phyloP scores from a whole-genome alignment of 495 filamentous ascomycete species.

The Trichoderma virens region DNA sequence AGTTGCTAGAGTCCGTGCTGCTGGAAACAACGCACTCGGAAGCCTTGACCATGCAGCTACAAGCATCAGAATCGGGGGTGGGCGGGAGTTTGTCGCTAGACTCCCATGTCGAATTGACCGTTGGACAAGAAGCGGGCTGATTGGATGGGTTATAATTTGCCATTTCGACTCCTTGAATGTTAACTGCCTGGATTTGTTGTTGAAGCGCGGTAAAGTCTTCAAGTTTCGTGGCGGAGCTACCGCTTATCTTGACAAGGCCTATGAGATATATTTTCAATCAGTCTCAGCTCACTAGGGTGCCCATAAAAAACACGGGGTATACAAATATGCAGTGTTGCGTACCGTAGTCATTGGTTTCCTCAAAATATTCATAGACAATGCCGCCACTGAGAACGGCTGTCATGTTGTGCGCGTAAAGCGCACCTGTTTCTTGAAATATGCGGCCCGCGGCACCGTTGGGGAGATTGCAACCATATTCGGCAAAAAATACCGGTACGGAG shows the following conservation, averaged over 20 bases:
- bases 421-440: conserved; percentile 75
- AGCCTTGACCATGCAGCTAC: conserved; percentile 73
- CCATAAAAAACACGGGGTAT: no score
- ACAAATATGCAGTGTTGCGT: conserved; percentile 24
- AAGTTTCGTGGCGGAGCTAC: conserved; percentile 50
- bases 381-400: conserved; percentile 80
- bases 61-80: conserved; percentile 63
- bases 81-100: conserved; percentile 70
- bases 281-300: not conserved
- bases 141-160: conserved; percentile 70
- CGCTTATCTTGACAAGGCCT: conserved; percentile 59
- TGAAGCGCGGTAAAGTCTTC: conserved; percentile 70
- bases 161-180: conserved; percentile 56
- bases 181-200: conserved; percentile 52
- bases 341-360: conserved; percentile 86
- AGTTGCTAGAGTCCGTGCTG: conserved; percentile 41
- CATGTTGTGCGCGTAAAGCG: conserved; percentile 78
- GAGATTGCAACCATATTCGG: conserved; percentile 91
- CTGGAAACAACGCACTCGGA: conserved; percentile 58
- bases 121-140: conserved; percentile 65
- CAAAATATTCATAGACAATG: conserved; percentile 96
- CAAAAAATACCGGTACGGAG: conserved; percentile 90
- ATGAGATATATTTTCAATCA: not conserved
- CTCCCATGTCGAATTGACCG: conserved; percentile 54
- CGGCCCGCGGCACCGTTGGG: conserved; percentile 55